Percentiles rank a stretch among this genome's conserved stretches.
These are phyloP conservation scores for Sporobolomyces pararoseus DNA, from an alignment of 768 basidiomycete species.

Conservation along the genomic window DNA sequence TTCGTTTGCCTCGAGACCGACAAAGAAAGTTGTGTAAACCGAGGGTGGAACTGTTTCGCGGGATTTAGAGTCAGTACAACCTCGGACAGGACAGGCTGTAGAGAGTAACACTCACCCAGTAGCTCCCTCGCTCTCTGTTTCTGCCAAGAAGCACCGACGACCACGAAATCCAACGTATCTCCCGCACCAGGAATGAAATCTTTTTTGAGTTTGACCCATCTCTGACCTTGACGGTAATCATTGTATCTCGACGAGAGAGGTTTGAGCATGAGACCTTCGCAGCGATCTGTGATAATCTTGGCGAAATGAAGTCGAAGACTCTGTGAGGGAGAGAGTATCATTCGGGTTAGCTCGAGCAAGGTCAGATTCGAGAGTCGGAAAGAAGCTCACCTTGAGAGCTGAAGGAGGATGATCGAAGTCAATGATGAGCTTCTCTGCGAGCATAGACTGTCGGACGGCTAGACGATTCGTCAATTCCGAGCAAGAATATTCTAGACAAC, in stretches of 20 bases:
- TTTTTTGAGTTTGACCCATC: slow-evolving; percentile 73
- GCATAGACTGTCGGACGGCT: slow-evolving; percentile 49
- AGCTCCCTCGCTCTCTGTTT: slow-evolving; percentile 67
- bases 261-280: slow-evolving; percentile 37
- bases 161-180: slow-evolving; percentile 71
- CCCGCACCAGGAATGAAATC: slow-evolving; percentile 84
- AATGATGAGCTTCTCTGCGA: slow-evolving; percentile 60
- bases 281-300: slow-evolving; percentile 53
- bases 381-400: slow-evolving; percentile 30
- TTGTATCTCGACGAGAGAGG: slow-evolving; percentile 61
- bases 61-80: background rate
- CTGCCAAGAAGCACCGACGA: slow-evolving; percentile 67
- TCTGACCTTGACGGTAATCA: slow-evolving; percentile 54
- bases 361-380: background rate
- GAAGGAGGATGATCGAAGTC: slow-evolving; percentile 47
- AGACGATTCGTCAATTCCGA: background rate
- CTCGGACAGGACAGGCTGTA: background rate
- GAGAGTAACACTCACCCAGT: slow-evolving; percentile 56
- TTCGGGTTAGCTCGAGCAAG: background rate
- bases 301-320: slow-evolving; percentile 53
- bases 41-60: slow-evolving; percentile 62
- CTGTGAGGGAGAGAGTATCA: background rate
- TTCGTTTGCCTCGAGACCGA: slow-evolving; percentile 55
- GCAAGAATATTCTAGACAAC: too few species aligned
- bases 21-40: slow-evolving; percentile 72